Conservation (phyloP, 2,329 filamentous ascomycete species). For the Bipolaris bicolor region DNA sequence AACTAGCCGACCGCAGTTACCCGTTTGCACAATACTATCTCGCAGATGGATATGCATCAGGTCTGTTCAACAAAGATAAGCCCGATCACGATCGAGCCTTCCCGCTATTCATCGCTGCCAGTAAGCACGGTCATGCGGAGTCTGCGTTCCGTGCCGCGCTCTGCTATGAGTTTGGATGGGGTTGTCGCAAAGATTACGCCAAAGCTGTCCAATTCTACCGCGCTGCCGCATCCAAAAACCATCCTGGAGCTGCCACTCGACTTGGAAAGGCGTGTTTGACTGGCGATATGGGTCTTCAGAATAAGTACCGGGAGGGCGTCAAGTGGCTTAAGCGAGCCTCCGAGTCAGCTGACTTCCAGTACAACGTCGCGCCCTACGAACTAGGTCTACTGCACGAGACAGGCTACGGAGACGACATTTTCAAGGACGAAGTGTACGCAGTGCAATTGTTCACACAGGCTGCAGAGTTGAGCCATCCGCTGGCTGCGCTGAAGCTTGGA, state of each 20-base stretch:
- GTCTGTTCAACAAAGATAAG: slow-evolving; percentile 92
- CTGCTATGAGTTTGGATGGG: slow-evolving; percentile 99
- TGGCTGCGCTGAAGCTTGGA: slow-evolving; percentile 88
- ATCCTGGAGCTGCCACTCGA: slow-evolving; percentile 92
- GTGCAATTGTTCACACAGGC: slow-evolving; percentile 94
- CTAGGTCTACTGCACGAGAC: slow-evolving; percentile 86
- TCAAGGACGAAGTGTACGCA: slow-evolving; percentile 87
- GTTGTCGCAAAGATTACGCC: slow-evolving; percentile 83
- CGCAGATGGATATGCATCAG: slow-evolving; percentile 90
- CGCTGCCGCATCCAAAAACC: slow-evolving; percentile 87
- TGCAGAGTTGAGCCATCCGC: slow-evolving; percentile 85
- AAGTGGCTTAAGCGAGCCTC: slow-evolving; percentile 96
- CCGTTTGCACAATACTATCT: slow-evolving; percentile 98
- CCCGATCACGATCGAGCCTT: slow-evolving; percentile 92
- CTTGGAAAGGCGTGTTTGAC: slow-evolving; percentile 88
- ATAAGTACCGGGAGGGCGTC: slow-evolving; percentile 85
- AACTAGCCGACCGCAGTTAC: slow-evolving; percentile 83
- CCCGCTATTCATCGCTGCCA: slow-evolving; percentile 87
- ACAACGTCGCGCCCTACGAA: slow-evolving; percentile 92
- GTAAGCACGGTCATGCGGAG: slow-evolving; percentile 96
- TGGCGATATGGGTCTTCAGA: slow-evolving; percentile 83
- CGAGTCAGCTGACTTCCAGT: slow-evolving; percentile 87
- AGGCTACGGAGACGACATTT: slow-evolving; percentile 93
- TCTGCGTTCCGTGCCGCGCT: slow-evolving; percentile 91
- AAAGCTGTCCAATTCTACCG: slow-evolving; percentile 95